phyloP scores from a whole-genome alignment of 176 grass and related monocot species.

The Olyra latifolia region DNA sequence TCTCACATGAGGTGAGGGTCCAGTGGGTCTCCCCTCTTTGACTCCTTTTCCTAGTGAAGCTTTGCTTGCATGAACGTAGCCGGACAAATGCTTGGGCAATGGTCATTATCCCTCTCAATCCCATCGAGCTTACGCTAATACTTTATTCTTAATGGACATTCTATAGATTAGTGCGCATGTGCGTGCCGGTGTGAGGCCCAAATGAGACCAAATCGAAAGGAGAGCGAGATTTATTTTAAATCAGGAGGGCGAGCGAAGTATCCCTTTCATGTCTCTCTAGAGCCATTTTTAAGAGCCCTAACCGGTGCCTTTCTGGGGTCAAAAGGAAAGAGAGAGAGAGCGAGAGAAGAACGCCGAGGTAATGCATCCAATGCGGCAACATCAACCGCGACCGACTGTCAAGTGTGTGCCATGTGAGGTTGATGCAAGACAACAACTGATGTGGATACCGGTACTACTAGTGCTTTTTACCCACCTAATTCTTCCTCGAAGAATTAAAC shows the following conservation, averaged over 20 bases:
- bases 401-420: conserved; percentile 64
- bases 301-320: conserved; percentile 46
- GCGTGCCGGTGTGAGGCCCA: conserved; percentile 48
- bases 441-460: conserved; percentile 26
- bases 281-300: conserved; percentile 54
- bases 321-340: conserved; percentile 18
- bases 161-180: conserved; percentile 57
- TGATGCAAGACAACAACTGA: conserved; percentile 30
- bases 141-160: conserved; percentile 47
- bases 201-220: conserved; percentile 60
- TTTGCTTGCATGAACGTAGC: conserved; percentile 33
- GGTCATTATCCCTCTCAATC: conserved; percentile 48
- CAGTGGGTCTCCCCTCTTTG: conserved; percentile 57
- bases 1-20: conserved; percentile 70
- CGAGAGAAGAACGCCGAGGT: conserved; percentile 22
- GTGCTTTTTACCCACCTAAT: conserved; percentile 57
- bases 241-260: conserved; percentile 53
- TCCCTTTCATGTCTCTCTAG: conserved; percentile 69
- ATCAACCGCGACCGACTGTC: conserved; percentile 44
- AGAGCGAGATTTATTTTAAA: conserved; percentile 36
- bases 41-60: conserved; percentile 57
- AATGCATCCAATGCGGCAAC: conserved; percentile 46
- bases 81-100: conserved; percentile 45
- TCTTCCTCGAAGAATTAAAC: conserved; percentile 48
- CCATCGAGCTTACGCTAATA: conserved; percentile 30